These are phyloP conservation scores for Dactylorhiza incarnata DNA, from an alignment of 106 monocot genomes.

Conservation along the genomic window DNA sequence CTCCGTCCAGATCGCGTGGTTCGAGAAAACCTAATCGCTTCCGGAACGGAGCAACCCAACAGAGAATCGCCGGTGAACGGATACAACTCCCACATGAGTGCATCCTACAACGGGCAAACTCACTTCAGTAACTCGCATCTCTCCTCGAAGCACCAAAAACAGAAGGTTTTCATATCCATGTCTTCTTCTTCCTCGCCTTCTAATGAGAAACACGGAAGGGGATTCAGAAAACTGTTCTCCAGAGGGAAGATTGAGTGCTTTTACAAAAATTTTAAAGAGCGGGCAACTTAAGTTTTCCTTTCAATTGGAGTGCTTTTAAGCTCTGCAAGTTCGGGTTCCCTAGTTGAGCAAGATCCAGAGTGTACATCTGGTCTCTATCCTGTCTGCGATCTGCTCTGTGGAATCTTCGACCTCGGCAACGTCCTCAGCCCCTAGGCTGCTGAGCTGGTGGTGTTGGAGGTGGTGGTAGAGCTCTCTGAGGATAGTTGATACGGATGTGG, in stretches of 20 bases:
- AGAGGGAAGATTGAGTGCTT: conserved; percentile 4
- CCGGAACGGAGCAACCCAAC: neutral
- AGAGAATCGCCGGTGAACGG: neutral
- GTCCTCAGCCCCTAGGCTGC: too few species aligned
- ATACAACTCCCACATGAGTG: conserved; percentile 5
- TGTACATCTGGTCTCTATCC: too few species aligned
- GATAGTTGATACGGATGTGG: too few species aligned
- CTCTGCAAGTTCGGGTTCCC: too few species aligned
- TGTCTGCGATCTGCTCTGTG: too few species aligned
- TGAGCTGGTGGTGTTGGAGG: too few species aligned
- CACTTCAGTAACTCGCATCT: neutral
- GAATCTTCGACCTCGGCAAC: too few species aligned
- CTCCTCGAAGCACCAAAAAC: conserved; percentile 4
- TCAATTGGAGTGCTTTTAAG: too few species aligned
- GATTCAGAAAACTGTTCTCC: conserved; percentile 16
- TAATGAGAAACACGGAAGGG: conserved; percentile 12
- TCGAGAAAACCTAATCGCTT: neutral
- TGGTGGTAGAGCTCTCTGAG: too few species aligned
- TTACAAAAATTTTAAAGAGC: too few species aligned
- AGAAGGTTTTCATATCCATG: neutral
- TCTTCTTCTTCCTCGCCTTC: conserved; percentile 3
- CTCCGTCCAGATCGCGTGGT: neutral
- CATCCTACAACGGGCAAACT: neutral
- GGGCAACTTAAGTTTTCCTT: too few species aligned
- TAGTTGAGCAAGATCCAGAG: too few species aligned